These are phyloP conservation scores for Phytopythium kandeliae DNA, from an alignment of 352 stramenopile species.

Conservation along the genomic window DNA sequence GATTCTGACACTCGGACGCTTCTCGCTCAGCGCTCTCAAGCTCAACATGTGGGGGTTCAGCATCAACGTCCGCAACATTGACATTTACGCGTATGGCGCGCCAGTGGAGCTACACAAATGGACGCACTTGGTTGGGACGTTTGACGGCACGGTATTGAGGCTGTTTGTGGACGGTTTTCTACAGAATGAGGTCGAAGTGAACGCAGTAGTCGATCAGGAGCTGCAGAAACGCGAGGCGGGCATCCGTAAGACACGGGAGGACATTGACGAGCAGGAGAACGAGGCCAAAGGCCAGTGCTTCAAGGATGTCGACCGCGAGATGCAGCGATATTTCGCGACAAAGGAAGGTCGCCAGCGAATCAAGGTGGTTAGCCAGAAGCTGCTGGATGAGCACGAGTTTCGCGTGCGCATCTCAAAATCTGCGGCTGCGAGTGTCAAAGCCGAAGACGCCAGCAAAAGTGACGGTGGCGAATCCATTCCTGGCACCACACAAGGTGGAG, in stretches of 20 bases:
- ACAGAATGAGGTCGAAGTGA: conserved; percentile 66
- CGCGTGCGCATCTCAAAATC: conserved; percentile 58
- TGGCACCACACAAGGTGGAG: background rate
- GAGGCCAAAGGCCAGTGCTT: conserved; percentile 65
- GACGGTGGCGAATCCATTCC: background rate
- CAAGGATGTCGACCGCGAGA: conserved; percentile 66
- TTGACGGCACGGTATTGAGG: conserved; percentile 79
- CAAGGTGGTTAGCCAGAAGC: conserved; percentile 51
- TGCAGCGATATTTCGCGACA: conserved; percentile 51
- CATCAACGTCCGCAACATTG: conserved; percentile 74
- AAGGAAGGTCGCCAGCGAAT: conserved; percentile 74
- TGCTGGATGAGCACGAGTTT: conserved; percentile 85
- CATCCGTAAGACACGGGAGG: conserved; percentile 65
- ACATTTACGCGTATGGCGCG: conserved; percentile 54
- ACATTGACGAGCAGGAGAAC: conserved; percentile 74
- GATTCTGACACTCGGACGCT: conserved; percentile 70
- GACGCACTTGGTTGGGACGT: conserved; percentile 86
- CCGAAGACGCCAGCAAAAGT: background rate
- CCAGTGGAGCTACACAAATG: conserved; percentile 63
- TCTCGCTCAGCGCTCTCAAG: conserved; percentile 61
- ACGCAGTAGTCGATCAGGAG: conserved; percentile 62
- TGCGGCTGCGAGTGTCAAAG: conserved; percentile 4
- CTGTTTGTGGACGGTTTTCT: conserved; percentile 80
- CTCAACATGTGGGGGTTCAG: conserved; percentile 76
- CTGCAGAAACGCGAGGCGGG: conserved; percentile 55